Conservation (phyloP, 768 basidiomycete species). For the Mycena sanguinolenta region DNA sequence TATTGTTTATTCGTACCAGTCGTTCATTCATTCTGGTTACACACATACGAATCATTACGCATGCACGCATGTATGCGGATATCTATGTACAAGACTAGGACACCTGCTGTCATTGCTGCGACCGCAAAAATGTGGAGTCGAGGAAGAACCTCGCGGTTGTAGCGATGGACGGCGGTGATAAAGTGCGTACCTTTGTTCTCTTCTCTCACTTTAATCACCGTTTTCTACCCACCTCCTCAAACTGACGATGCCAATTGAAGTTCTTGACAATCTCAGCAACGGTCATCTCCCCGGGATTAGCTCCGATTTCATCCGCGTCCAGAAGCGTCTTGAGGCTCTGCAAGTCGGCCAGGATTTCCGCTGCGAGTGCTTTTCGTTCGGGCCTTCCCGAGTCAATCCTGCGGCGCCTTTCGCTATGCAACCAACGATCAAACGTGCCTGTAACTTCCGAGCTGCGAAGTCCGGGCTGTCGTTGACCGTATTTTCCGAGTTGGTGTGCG, state of each 20-base stretch:
- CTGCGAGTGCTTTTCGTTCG: not conserved
- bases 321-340: not conserved
- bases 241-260: constrained; percentile 1
- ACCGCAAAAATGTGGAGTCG: constrained; percentile 2
- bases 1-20: no score
- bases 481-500: constrained; percentile 10
- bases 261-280: not conserved
- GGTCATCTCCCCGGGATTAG: not conserved
- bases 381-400: not conserved
- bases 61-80: no score
- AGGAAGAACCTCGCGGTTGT: constrained; percentile 9
- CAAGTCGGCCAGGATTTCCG: not conserved
- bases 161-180: no score
- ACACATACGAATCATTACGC: no score
- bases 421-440: not conserved
- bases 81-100: no score
- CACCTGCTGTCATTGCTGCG: not conserved
- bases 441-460: constrained; percentile 8
- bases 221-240: not conserved
- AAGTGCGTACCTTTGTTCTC: not conserved
- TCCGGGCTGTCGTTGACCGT: constrained; percentile 8
- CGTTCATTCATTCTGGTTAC: no score
- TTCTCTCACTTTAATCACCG: not conserved
- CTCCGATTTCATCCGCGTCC: not conserved
- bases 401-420: not conserved